phyloP scores from a whole-genome alignment of 169 alveolate genomes.

The Plasmodium inui region DNA sequence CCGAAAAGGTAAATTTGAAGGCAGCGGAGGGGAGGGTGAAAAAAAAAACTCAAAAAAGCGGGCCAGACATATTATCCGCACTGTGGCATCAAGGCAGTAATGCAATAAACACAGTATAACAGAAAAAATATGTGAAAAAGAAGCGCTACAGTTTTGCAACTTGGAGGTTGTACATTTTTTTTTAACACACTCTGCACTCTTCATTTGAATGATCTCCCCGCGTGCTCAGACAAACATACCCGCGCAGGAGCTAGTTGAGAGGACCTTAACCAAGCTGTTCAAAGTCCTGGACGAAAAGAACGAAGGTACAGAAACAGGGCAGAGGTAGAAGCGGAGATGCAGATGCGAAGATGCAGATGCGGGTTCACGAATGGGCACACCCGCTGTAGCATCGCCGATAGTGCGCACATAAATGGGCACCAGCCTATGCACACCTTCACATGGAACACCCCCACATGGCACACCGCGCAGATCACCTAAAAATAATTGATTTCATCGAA shows the following conservation, averaged over 20 bases:
- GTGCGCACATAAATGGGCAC: too few species aligned
- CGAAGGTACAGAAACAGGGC: constrained; percentile 44
- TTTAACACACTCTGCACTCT: background rate
- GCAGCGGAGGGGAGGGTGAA: too few species aligned
- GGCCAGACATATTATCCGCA: background rate
- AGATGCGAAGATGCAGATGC: background rate
- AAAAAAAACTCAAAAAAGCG: background rate
- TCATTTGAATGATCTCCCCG: background rate
- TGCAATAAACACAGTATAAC: background rate
- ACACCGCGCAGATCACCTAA: constrained; percentile 14
- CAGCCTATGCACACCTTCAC: background rate
- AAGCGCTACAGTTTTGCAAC: background rate
- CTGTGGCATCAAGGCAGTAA: background rate
- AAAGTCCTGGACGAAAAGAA: constrained; percentile 74
- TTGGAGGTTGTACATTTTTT: background rate
- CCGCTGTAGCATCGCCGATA: background rate
- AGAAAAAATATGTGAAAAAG: background rate
- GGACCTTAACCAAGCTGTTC: constrained; percentile 65
- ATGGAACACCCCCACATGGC: background rate
- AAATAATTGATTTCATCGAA: constrained; percentile 72
- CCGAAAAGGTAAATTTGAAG: background rate
- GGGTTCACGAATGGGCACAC: background rate
- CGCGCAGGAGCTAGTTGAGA: constrained; percentile 64
- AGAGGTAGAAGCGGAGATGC: background rate
- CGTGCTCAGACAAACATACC: constrained; percentile 52